Percentiles rank a stretch among this genome's conserved stretches.
Conservation (phyloP, 164 flowering plant species). For the Vitis labrusca region DNA sequence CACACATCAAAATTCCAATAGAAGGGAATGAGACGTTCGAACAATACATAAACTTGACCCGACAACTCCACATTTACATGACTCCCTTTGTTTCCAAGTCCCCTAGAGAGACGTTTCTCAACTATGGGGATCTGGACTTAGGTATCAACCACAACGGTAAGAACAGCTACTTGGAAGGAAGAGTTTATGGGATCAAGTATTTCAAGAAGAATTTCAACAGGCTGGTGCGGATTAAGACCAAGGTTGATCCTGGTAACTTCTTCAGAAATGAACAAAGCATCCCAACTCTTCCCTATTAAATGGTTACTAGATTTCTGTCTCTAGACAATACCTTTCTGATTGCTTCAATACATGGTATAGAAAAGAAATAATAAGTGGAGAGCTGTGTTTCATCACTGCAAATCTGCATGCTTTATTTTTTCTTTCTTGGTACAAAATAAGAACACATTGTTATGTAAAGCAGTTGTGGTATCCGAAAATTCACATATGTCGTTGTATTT, state of each 20-base stretch:
- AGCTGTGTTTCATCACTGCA: too few species aligned
- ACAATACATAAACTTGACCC: background rate
- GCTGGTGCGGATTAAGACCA: slow-evolving; percentile 6
- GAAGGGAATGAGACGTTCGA: slow-evolving; percentile 8
- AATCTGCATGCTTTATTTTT: too few species aligned
- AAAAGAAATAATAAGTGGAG: too few species aligned
- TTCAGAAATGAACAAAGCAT: slow-evolving; percentile 6
- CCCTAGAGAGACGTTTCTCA: background rate
- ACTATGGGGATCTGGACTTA: background rate
- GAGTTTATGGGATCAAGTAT: background rate
- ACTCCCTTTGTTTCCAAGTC: background rate
- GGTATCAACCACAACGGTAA: background rate
- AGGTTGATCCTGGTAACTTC: background rate
- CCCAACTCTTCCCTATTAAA: background rate
- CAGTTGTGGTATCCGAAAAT: too few species aligned
- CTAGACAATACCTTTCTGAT: too few species aligned
- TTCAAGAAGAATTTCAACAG: background rate
- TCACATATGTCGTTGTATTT: too few species aligned
- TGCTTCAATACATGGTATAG: too few species aligned
- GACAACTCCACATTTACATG: slow-evolving; percentile 12
- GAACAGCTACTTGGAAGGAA: background rate
- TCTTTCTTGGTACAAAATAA: too few species aligned
- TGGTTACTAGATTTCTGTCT: too few species aligned
- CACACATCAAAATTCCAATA: too few species aligned
- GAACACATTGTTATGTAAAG: too few species aligned